phyloP scores from a whole-genome alignment of 148 eudicot species.

The Fagopyrum homotropicum region DNA sequence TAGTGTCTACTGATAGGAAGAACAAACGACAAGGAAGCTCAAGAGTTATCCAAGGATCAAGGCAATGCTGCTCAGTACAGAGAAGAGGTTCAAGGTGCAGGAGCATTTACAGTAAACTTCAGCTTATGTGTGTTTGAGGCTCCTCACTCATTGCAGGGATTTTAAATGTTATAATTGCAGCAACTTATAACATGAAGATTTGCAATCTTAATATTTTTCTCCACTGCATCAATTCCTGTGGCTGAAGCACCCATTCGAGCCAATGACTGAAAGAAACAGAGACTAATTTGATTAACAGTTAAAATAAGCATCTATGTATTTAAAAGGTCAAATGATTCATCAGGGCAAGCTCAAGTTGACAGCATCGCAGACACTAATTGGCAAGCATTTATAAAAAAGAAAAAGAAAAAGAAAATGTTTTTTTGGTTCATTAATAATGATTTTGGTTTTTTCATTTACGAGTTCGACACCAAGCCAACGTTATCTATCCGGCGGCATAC shows the following conservation, averaged over 20 bases:
- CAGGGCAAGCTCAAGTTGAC: neutral
- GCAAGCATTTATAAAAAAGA: no score
- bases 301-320: neutral
- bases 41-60: neutral
- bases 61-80: neutral
- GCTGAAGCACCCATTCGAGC: constrained; percentile 96
- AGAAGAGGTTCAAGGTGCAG: neutral
- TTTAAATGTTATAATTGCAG: neutral
- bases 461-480: neutral
- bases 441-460: no score
- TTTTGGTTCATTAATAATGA: no score
- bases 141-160: neutral
- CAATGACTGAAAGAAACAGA: constrained; percentile 49
- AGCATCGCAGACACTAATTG: neutral
- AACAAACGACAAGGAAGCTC: neutral
- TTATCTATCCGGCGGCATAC: neutral
- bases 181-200: constrained; percentile 71
- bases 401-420: neutral
- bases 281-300: neutral
- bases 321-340: neutral
- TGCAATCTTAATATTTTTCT: constrained; percentile 84
- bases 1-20: neutral
- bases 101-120: neutral
- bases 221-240: constrained; percentile 85
- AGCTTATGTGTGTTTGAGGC: neutral